Base-by-base conservation (phyloP, 352 stramenopile species). In the Phytophthora uliginosa region DNA sequence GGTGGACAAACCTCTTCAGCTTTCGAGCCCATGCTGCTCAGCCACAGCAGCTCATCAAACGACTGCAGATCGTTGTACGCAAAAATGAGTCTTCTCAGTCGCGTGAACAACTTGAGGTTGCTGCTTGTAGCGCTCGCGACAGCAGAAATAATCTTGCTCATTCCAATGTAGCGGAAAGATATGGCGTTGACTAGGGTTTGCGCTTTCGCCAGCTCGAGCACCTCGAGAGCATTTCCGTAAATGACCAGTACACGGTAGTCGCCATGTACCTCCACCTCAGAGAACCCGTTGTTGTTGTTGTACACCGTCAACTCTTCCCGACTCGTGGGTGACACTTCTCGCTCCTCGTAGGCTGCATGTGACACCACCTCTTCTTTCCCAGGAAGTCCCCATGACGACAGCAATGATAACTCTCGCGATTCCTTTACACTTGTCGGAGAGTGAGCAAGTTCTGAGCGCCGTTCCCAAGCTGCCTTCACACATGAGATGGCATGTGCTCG, bases 221-320 rank as follows among this genome's bases (percentile, higher is more conserved):
- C 82, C 4, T 91, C 85, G 1, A 95, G 69, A 8, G 82, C 88
- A 33, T 91, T 81, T 18, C 88, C 88, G 51, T 93, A 92, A 26
- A 95, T 81, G 26, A 81, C 76, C 3, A 95, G 67, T 20, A 92
- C 82, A 15, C 86, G 83, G 22, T 83, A 87, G n/a, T 94, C 85
- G 7, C 83, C 81, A 31, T 86, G 81, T 1, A 95, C 81, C 53
- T 95, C 86, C 53, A 95, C 77, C 53, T 94, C 85, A 4, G 86
- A 92, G 54, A 90, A 93, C 0, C 88, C 85, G 3, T 78, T 69
- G 47, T 84, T 82, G 68, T 88, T 91, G 45, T 72, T 87, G 74
- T 85, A 58, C 8, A 87, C 60, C 0, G 63, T 81, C 13, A 57
- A n/a, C 15, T 94, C 84, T 31, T 94, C 86, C 5, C 83, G 72